phyloP scores from a whole-genome alignment of 192 early-diverging fungal genomes.

The Coemansia aciculifera region DNA sequence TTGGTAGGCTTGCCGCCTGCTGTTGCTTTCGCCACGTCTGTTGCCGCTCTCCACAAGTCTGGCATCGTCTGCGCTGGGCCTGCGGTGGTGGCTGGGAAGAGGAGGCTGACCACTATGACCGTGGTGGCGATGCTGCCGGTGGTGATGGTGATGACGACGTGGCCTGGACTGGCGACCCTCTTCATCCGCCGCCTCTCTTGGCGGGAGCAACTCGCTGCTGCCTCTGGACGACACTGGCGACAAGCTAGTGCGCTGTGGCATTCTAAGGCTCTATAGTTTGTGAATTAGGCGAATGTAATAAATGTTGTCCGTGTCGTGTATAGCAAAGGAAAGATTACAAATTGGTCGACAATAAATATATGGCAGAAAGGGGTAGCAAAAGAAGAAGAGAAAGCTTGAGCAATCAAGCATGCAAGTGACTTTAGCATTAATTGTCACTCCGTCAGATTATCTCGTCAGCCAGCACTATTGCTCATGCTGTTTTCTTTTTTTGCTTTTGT shows the following conservation, averaged over 20 bases:
- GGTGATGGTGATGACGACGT: constrained; percentile 17
- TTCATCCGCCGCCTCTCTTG: not conserved
- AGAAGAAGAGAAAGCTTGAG: not conserved
- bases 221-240: constrained; percentile 9
- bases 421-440: not conserved
- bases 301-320: not conserved
- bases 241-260: constrained; percentile 11
- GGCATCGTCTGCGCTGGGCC: not conserved
- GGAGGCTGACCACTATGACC: constrained; percentile 5
- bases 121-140: constrained; percentile 21
- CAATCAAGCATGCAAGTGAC: no score
- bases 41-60: not conserved
- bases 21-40: not conserved
- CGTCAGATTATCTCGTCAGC: not conserved
- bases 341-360: not conserved
- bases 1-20: constrained; percentile 3
- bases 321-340: not conserved
- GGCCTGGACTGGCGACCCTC: not conserved
- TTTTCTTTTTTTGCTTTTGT: not conserved
- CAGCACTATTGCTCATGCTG: constrained; percentile 6
- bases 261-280: not conserved
- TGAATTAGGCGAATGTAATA: not conserved
- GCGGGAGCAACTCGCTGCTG: not conserved
- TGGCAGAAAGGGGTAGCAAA: not conserved
- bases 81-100: constrained; percentile 15